Percentiles rank a stretch among this genome's conserved stretches.
Conservation (phyloP, 495 filamentous ascomycete genomes). For the Aspergillus ostianus region DNA sequence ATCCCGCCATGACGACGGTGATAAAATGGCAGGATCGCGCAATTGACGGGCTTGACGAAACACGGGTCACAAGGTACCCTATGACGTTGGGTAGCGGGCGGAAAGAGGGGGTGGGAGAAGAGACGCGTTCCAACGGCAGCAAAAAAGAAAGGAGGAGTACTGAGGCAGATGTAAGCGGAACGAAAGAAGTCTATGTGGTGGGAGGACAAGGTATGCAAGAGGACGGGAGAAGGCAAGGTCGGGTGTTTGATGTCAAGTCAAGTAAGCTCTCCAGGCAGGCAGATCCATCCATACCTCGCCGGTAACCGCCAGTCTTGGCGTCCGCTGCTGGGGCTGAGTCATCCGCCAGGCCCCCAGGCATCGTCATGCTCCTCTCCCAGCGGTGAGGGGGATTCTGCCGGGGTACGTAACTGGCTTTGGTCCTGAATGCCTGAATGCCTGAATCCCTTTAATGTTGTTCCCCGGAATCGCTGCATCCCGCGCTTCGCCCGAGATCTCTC, state of each 20-base stretch:
- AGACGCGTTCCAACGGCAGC: background rate
- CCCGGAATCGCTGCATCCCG: slow-evolving; percentile 2
- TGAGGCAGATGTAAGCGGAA: background rate
- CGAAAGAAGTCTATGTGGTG: background rate
- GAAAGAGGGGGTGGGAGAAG: background rate
- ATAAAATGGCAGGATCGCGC: slow-evolving; percentile 7
- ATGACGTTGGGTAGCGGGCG: slow-evolving; percentile 28
- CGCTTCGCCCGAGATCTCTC: background rate
- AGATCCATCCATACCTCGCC: background rate
- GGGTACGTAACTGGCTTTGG: background rate
- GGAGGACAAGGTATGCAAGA: background rate
- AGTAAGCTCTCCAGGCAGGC: background rate
- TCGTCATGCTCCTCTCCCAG: too few species aligned
- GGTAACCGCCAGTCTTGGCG: too few species aligned
- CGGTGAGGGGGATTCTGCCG: background rate
- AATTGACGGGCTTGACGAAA: slow-evolving; percentile 1
- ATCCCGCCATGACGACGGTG: slow-evolving; percentile 71
- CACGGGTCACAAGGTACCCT: slow-evolving; percentile 6
- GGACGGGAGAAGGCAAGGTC: background rate
- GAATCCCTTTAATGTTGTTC: background rate
- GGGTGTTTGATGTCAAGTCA: too few species aligned
- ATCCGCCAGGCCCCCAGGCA: background rate
- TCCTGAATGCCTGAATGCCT: too few species aligned
- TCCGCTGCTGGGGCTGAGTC: too few species aligned
- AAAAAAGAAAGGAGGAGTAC: background rate